phyloP scores from a whole-genome alignment of 305 asterid species.

The Solanum hybrid region DNA sequence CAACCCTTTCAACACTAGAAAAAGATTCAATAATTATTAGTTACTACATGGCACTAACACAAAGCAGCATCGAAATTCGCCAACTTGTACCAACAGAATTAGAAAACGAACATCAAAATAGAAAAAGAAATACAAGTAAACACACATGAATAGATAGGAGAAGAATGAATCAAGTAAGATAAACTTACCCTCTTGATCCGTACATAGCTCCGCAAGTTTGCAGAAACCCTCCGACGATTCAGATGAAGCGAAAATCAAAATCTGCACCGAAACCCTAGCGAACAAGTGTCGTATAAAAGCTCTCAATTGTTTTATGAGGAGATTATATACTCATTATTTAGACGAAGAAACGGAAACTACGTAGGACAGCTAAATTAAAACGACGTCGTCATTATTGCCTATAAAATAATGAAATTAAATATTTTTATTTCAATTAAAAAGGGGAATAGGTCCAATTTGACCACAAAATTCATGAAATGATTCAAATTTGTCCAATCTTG shows the following conservation, averaged over 20 bases:
- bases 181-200: constrained; percentile 13
- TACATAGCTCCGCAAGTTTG: constrained; percentile 1
- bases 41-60: not conserved
- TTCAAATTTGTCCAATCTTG: too few relatives aligned
- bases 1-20: not conserved
- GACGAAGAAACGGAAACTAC: not conserved
- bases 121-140: not conserved
- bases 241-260: not conserved
- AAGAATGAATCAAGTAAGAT: not conserved
- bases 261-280: not conserved
- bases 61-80: not conserved
- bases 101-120: not conserved
- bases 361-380: not conserved
- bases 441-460: too few relatives aligned
- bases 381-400: not conserved
- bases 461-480: too few relatives aligned
- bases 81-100: not conserved
- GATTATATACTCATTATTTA: not conserved
- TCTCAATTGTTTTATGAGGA: not conserved
- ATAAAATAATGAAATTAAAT: too few relatives aligned
- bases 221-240: not conserved
- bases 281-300: not conserved
- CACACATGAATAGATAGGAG: not conserved
- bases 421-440: too few relatives aligned
- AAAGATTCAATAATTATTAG: not conserved